Conservation (phyloP, 768 basidiomycete genomes). For the Suillus plorans region DNA sequence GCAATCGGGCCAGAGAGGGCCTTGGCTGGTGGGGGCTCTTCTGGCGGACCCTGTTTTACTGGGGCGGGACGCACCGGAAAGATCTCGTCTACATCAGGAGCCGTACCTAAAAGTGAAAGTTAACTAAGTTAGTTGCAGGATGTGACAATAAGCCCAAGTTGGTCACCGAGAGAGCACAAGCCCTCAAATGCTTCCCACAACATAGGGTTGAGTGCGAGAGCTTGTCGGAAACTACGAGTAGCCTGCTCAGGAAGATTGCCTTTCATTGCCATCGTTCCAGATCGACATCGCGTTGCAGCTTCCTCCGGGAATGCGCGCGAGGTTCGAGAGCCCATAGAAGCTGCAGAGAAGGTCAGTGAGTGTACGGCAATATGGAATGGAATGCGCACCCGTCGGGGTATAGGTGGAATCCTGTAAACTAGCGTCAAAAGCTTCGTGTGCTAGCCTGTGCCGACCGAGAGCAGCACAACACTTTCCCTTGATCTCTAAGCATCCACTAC, state of each 20-base stretch:
- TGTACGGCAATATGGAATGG: constrained; percentile 7
- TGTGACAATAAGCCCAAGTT: constrained; percentile 8
- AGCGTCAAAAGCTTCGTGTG: constrained; percentile 67
- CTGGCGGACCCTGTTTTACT: constrained; percentile 51
- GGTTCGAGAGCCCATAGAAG: constrained; percentile 51
- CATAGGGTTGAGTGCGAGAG: constrained; percentile 71
- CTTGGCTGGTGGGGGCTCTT: constrained; percentile 44
- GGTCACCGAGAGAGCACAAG: constrained; percentile 72
- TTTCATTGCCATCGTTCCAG: constrained; percentile 74
- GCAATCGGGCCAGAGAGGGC: constrained; percentile 45
- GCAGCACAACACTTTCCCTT: constrained; percentile 73
- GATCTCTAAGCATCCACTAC: constrained; percentile 76
- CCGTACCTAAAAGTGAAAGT: constrained; percentile 47
- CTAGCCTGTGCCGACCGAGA: constrained; percentile 76
- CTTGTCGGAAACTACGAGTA: constrained; percentile 65
- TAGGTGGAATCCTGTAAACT: constrained; percentile 53
- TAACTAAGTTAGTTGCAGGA: constrained; percentile 18
- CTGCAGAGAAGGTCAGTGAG: constrained; percentile 35
- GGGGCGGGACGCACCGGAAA: constrained; percentile 66
- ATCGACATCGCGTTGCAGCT: constrained; percentile 72
- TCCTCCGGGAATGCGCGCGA: constrained; percentile 68
- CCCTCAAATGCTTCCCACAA: constrained; percentile 95
- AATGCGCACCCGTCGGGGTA: constrained; percentile 56
- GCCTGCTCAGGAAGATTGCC: constrained; percentile 79
- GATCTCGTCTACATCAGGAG: constrained; percentile 70